Conservation (phyloP, 2,329 filamentous ascomycete genomes). For the Penicillium psychrosexuale region DNA sequence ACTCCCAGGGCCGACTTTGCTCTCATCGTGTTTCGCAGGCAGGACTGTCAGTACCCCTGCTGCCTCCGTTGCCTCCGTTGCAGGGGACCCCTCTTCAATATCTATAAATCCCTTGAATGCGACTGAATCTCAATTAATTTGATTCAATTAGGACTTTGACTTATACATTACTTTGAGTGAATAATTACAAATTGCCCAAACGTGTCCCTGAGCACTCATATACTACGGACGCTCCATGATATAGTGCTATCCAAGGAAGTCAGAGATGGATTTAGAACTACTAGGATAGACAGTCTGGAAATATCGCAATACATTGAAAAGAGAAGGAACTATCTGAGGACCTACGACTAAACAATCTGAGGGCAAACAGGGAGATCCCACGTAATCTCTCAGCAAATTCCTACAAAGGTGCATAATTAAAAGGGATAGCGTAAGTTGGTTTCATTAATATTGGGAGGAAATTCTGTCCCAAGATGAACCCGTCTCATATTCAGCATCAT, state of each 20-base stretch:
- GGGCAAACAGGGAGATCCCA: background rate
- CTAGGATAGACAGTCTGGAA: background rate
- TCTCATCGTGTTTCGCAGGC: too few relatives aligned
- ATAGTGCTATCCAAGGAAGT: background rate
- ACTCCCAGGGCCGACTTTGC: too few relatives aligned
- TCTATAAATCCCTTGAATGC: background rate
- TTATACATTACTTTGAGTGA: background rate
- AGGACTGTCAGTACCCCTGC: too few relatives aligned
- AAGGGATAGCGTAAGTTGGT: background rate
- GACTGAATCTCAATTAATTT: background rate
- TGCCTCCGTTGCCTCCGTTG: too few relatives aligned
- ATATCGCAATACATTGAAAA: background rate
- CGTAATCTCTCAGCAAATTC: background rate
- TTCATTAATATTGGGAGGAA: background rate
- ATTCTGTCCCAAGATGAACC: background rate
- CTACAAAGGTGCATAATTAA: background rate
- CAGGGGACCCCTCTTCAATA: too few relatives aligned
- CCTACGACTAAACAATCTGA: background rate
- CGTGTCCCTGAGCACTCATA: background rate
- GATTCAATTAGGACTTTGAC: background rate
- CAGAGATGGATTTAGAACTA: background rate
- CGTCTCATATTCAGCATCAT: slow-evolving; percentile 12
- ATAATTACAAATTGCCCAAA: background rate
- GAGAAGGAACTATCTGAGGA: background rate
- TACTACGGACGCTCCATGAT: background rate